Base-by-base conservation (phyloP, 176 grass and related monocot species). In the Chloris gayana region DNA sequence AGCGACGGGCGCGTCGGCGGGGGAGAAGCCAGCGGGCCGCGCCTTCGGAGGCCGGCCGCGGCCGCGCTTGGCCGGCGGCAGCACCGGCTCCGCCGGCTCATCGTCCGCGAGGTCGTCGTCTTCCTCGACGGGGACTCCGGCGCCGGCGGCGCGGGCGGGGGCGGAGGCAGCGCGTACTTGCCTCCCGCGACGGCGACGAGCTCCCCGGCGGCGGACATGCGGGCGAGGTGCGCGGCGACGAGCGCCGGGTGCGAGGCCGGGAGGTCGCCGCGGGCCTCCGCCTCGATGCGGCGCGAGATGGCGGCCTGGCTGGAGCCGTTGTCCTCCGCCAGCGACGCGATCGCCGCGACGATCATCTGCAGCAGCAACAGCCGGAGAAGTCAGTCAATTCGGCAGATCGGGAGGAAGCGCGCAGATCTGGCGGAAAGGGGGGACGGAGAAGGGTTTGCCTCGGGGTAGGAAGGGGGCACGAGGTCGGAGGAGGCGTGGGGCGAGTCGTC, bases 271-370 rank as follows among this genome's bases (percentile, higher is more conserved):
- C 37, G 34, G 74, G 73, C 83, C 32, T 82, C 71, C 53, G 81
- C 79, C 84, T 92, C 87, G 74, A 92, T 92, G 70, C 88, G 87
- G 57, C 69, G 78, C 65, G 87, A 75, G 73, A 92, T 95, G 77
- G 84, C 84, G 51, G 82, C 80, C 84, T 92, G 87, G 82, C 87
- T 92, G 42, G 87, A 92, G 58, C 87, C 89, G 34, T 81, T 79
- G 30, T 87, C 69, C 72, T 83, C 92, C 44, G 80, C 86, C 50
- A 88, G 86, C 72, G 83, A 69, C 30, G 83, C 78, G 87, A 91
- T 85, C 69, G 92, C 92, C n/a, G 77, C 71, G 41, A 84, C 64
- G 76, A 94, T 94, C 84, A 94, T 87, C 92, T 94, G 92, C 80
- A 89, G 81, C 13, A 42, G 11, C 5, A 41, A 70, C 4, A 39